phyloP scores from a whole-genome alignment of 148 eudicot species.

The Chenopodium album region DNA sequence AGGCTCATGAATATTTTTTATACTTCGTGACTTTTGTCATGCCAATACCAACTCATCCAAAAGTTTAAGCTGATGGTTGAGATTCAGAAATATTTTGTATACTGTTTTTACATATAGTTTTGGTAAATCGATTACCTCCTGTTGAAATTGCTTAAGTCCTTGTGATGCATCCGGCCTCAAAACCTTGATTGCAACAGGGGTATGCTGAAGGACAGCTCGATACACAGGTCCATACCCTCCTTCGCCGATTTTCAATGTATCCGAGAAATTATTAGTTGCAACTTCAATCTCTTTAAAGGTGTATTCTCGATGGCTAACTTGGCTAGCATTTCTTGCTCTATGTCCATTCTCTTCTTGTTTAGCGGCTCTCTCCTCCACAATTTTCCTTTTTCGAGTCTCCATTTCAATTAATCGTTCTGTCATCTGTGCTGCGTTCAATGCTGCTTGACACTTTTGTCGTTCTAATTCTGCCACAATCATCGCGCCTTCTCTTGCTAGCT shows the following conservation, averaged over 20 bases:
- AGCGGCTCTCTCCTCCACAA: conserved; percentile 38
- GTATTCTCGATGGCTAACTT: conserved; percentile 46
- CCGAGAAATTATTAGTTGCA: conserved; percentile 57
- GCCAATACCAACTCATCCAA: too few species aligned
- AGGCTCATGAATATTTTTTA: too few species aligned
- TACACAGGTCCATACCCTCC: conserved; percentile 90
- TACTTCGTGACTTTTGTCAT: too few species aligned
- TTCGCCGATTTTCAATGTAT: conserved; percentile 64
- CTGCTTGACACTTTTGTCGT: conserved; percentile 48
- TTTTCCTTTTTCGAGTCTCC: conserved; percentile 46
- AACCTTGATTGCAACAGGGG: conserved; percentile 77
- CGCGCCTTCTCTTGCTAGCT: conserved; percentile 41
- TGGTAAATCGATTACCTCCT: conserved; percentile 46
- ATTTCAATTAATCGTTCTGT: conserved; percentile 50
- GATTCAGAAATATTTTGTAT: too few species aligned
- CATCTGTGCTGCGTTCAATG: conserved; percentile 55
- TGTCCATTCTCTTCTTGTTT: conserved; percentile 34
- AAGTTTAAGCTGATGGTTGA: too few species aligned
- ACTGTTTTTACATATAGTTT: too few species aligned
- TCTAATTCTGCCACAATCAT: conserved; percentile 52
- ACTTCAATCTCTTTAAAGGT: conserved; percentile 57
- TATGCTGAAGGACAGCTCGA: conserved; percentile 57
- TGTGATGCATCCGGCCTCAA: conserved; percentile 53
- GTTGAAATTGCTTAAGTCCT: conserved; percentile 61
- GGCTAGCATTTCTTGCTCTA: not conserved